These are phyloP conservation scores for Chaetothyriales sp. DNA, from an alignment of 2,329 filamentous ascomycete species.

Conservation along the genomic window DNA sequence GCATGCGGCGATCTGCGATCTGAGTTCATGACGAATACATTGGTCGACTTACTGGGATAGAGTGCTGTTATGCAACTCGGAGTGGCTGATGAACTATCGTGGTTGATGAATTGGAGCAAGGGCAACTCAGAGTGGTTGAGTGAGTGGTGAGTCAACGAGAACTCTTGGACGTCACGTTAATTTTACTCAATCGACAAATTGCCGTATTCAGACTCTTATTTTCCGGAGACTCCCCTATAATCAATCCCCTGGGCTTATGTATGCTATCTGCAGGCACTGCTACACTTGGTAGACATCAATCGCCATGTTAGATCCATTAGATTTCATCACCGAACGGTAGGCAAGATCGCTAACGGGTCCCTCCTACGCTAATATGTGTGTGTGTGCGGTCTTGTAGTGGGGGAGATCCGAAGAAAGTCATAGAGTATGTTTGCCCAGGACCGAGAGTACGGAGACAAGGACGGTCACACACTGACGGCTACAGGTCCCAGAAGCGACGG, in stretches of 20 bases:
- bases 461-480: neutral
- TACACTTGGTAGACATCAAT: neutral
- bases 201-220: no score
- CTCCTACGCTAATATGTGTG: conserved; percentile 1
- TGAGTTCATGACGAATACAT: no score
- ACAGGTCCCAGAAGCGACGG: conserved; percentile 53
- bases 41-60: no score
- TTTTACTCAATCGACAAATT: no score
- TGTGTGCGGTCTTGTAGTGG: conserved; percentile 38
- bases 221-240: neutral
- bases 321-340: conserved; percentile 60
- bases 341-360: neutral
- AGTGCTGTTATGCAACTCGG: no score
- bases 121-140: no score
- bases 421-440: conserved; percentile 48
- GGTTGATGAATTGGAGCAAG: no score
- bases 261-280: neutral
- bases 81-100: no score
- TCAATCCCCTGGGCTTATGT: neutral
- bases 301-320: conserved; percentile 59
- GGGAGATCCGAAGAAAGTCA: conserved; percentile 80
- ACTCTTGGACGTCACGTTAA: no score
- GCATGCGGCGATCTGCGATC: no score
- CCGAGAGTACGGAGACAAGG: neutral
- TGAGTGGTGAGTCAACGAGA: no score